Conservation (phyloP, 2,329 filamentous ascomycete species). For the Aspergillus felis region DNA sequence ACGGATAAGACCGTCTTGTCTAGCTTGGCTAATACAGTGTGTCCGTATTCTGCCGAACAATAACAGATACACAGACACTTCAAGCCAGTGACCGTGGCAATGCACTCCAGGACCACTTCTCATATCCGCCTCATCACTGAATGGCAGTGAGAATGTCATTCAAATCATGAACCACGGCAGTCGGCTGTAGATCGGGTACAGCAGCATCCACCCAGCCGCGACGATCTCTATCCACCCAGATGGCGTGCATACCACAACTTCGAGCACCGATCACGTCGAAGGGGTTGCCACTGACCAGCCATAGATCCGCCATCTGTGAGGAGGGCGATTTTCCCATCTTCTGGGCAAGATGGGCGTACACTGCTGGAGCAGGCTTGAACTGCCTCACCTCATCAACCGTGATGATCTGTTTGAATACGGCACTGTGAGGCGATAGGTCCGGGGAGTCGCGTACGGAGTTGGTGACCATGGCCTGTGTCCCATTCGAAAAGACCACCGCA, state of each 20-base stretch:
- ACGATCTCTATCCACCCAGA: not conserved
- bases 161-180: not conserved
- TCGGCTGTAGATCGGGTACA: not conserved
- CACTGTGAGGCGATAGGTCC: not conserved
- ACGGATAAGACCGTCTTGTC: not conserved
- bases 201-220: not conserved
- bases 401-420: not conserved
- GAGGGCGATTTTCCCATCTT: not conserved
- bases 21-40: not conserved
- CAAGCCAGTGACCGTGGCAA: not conserved
- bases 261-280: not conserved
- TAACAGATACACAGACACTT: not conserved
- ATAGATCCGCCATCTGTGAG: not conserved
- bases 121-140: not conserved
- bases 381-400: not conserved
- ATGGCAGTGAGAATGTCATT: not conserved
- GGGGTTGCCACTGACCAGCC: not conserved
- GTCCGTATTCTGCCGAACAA: not conserved
- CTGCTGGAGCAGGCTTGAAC: not conserved
- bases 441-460: not conserved
- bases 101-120: not conserved
- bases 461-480: not conserved
- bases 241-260: not conserved
- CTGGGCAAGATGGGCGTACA: not conserved
- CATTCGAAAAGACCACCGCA: not conserved